Percentiles rank a stretch among this genome's conserved stretches.
These are phyloP conservation scores for Boletus pseudopeckii DNA, from an alignment of 768 basidiomycete species.

Conservation along the genomic window DNA sequence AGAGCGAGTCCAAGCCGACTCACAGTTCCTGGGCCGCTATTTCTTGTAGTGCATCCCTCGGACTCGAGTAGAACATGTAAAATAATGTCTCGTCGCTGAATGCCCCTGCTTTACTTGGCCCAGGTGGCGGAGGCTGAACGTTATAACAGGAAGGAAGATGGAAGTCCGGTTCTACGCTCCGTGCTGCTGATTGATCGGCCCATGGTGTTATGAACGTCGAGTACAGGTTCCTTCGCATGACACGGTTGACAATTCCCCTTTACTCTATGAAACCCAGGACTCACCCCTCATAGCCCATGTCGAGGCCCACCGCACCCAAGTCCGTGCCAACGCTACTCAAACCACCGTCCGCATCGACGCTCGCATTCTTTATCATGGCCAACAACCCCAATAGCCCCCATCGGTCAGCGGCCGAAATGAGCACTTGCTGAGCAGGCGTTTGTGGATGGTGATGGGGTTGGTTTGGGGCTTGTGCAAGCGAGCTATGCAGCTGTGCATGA, in stretches of 20 bases:
- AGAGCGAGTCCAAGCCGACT: conserved; percentile 35
- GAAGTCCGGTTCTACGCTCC: conserved; percentile 87
- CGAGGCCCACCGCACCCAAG: conserved; percentile 86
- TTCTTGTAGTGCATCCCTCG: conserved; percentile 90
- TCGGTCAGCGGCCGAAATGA: conserved; percentile 88
- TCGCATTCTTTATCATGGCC: conserved; percentile 80
- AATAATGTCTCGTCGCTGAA: conserved; percentile 97
- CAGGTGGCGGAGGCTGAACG: conserved; percentile 83
- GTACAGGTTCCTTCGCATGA: conserved; percentile 61
- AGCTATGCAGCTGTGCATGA: conserved; percentile 35
- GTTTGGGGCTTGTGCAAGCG: conserved; percentile 29
- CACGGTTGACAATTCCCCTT: conserved; percentile 19
- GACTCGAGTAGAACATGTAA: conserved; percentile 96
- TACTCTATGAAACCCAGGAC: conserved; percentile 33
- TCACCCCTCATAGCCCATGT: conserved; percentile 82
- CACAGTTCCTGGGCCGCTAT: conserved; percentile 94
- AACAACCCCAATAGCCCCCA: conserved; percentile 90
- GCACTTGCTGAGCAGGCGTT: conserved; percentile 90
- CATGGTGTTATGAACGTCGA: conserved; percentile 95
- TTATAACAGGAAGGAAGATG: conserved; percentile 90
- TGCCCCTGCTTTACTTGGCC: conserved; percentile 71
- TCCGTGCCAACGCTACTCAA: conserved; percentile 87
- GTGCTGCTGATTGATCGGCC: conserved; percentile 85
- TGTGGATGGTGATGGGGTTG: conserved; percentile 59
- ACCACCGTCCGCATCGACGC: conserved; percentile 72